These are phyloP conservation scores for Phanerochaete sordida DNA, from an alignment of 768 basidiomycete genomes.

Conservation along the genomic window DNA sequence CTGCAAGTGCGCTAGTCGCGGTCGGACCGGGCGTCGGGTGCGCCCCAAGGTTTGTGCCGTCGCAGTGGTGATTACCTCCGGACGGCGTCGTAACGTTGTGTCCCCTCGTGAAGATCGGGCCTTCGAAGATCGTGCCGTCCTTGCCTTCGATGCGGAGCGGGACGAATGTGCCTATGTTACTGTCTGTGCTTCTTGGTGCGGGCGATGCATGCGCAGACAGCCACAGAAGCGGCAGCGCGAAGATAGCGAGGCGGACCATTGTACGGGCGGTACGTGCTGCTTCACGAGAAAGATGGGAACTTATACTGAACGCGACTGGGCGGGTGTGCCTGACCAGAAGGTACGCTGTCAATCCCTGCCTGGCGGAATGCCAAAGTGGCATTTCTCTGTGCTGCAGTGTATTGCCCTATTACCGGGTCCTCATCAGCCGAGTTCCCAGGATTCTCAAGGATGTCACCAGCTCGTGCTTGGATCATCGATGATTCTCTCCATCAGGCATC, in stretches of 20 bases:
- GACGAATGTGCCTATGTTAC: not conserved
- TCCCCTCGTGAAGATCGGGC: slow-evolving; percentile 28
- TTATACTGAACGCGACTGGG: too few species aligned
- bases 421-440: too few species aligned
- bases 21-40: slow-evolving; percentile 38
- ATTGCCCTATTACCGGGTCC: too few species aligned
- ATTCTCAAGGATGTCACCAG: too few species aligned
- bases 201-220: not conserved
- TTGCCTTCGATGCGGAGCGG: slow-evolving; percentile 37
- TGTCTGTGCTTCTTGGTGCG: not conserved
- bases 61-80: slow-evolving; percentile 39
- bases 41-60: slow-evolving; percentile 37
- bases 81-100: slow-evolving; percentile 31
- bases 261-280: too few species aligned
- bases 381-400: too few species aligned
- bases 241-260: not conserved
- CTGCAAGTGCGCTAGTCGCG: slow-evolving; percentile 40
- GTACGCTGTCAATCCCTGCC: not conserved
- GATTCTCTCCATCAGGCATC: too few species aligned
- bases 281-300: too few species aligned
- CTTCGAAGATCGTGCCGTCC: slow-evolving; percentile 37
- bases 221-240: not conserved
- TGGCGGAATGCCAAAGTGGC: too few species aligned
- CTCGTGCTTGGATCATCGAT: too few species aligned
- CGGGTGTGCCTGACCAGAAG: not conserved